Evolutionary conservation across 2,329 filamentous ascomycete species (phyloP).

Genomic region (Aaosphaeria pasadenensis): DNA sequence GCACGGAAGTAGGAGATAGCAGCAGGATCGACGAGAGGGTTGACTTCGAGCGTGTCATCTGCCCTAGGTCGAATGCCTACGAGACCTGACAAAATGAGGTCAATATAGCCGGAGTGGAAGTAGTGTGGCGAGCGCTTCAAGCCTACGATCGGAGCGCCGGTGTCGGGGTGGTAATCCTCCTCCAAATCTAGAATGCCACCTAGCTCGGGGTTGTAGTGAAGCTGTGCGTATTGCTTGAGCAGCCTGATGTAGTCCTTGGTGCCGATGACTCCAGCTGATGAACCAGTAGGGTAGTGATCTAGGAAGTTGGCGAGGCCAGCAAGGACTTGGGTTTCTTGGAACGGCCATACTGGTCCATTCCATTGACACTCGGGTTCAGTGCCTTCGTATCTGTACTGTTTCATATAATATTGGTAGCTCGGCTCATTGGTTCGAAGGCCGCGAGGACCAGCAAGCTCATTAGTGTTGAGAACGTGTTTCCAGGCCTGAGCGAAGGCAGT

Average conservation of each 20-base stretch:
- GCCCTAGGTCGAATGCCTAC: slow-evolving; percentile 42
- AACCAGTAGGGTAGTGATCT: slow-evolving; percentile 37
- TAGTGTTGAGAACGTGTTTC: slow-evolving; percentile 35
- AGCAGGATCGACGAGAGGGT: slow-evolving; percentile 33
- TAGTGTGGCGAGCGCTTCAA: slow-evolving; percentile 44
- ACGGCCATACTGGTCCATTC: slow-evolving; percentile 47
- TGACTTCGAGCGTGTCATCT: slow-evolving; percentile 40
- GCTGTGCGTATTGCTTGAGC: slow-evolving; percentile 38
- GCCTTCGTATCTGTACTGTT: slow-evolving; percentile 41
- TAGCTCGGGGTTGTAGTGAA: slow-evolving; percentile 38
- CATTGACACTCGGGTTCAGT: slow-evolving; percentile 42
- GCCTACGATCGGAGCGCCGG: slow-evolving; percentile 41
- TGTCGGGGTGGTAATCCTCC: slow-evolving; percentile 45
- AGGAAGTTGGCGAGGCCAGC: slow-evolving; percentile 43
- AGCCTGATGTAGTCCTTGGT: slow-evolving; percentile 36
- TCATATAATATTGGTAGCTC: slow-evolving; percentile 46
- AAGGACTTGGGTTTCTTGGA: slow-evolving; percentile 42
- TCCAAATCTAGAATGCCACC: slow-evolving; percentile 37
- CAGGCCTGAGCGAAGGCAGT: slow-evolving; percentile 36
- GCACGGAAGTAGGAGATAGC: slow-evolving; percentile 41
- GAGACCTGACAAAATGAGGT: slow-evolving; percentile 41
- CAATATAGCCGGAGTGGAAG: slow-evolving; percentile 46
- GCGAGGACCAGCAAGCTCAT: slow-evolving; percentile 31
- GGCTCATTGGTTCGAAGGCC: slow-evolving; percentile 45
- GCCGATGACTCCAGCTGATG: slow-evolving; percentile 17